Evolutionary conservation across 345 rosid genomes (phyloP).

Genomic region (Linum lewisii): DNA sequence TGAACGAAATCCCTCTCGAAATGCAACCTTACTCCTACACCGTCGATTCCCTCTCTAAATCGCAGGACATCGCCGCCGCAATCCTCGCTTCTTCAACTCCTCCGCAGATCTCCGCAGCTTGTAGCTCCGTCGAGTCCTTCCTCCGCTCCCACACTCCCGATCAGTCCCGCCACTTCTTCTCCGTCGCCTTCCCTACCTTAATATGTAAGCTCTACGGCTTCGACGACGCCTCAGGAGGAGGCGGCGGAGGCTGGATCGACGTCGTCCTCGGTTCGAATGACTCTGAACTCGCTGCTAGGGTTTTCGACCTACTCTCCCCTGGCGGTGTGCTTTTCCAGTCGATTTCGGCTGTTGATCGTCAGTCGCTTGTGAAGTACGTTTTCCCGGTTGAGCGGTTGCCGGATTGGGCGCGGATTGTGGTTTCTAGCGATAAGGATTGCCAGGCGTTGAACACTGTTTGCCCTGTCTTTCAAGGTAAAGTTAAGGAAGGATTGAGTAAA

Average conservation of each 20-base stretch:
- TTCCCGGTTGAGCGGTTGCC: conserved; percentile 82
- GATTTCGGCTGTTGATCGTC: conserved; percentile 62
- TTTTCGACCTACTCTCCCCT: conserved; percentile 54
- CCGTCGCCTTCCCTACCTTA: conserved; percentile 65
- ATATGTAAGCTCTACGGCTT: conserved; percentile 81
- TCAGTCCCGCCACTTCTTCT: conserved; percentile 89
- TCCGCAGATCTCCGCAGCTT: conserved; percentile 48
- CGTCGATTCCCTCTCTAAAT: conserved; percentile 54
- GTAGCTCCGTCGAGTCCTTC: conserved; percentile 53
- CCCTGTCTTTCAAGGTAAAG: conserved; percentile 52
- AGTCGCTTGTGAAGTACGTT: conserved; percentile 60
- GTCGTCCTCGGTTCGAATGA: conserved; percentile 34
- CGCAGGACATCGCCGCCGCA: conserved; percentile 55
- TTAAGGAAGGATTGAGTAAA: conserved; percentile 43
- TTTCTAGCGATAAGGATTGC: conserved; percentile 40
- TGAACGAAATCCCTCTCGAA: neutral
- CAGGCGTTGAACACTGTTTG: conserved; percentile 39
- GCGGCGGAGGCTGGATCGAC: conserved; percentile 27
- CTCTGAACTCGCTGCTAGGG: conserved; percentile 32
- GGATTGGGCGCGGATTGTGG: conserved; percentile 52
- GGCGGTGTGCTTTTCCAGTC: conserved; percentile 46
- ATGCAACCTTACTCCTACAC: conserved; percentile 77
- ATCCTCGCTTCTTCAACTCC: conserved; percentile 55
- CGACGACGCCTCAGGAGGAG: conserved; percentile 33
- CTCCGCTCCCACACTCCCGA: conserved; percentile 59